phyloP scores from a whole-genome alignment of 495 filamentous ascomycete species.

The Penicillium ochrochloron region DNA sequence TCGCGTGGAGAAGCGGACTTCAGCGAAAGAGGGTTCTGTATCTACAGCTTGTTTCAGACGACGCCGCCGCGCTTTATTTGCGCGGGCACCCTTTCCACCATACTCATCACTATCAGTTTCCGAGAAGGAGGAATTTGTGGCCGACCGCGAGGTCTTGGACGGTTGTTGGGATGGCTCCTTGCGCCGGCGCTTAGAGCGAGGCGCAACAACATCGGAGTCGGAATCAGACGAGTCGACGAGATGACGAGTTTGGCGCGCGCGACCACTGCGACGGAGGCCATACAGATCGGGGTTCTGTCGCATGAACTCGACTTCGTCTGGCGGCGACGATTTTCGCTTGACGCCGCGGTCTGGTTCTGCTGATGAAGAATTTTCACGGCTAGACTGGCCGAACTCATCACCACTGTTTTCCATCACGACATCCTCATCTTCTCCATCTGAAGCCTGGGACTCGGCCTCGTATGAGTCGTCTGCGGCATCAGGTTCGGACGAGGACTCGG shows the following conservation, averaged over 20 bases:
- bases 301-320: constrained; percentile 83
- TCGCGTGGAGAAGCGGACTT: constrained; percentile 89
- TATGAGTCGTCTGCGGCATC: constrained; percentile 66
- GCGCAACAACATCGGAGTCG: constrained; percentile 50
- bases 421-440: constrained; percentile 73
- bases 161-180: constrained; percentile 43
- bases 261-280: constrained; percentile 85
- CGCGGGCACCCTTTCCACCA: constrained; percentile 59
- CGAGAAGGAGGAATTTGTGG: constrained; percentile 47
- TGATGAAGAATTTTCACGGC: constrained; percentile 67
- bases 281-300: constrained; percentile 94
- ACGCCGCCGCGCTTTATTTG: constrained; percentile 73
- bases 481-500: constrained; percentile 59
- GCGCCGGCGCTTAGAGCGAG: constrained; percentile 48
- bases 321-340: constrained; percentile 75
- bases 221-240: constrained; percentile 79
- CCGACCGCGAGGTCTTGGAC: constrained; percentile 53
- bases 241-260: constrained; percentile 55
- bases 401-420: constrained; percentile 71
- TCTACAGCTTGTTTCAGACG: constrained; percentile 64
- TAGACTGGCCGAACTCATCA: constrained; percentile 53
- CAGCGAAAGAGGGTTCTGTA: constrained; percentile 63
- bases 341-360: constrained; percentile 62
- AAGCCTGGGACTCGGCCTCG: constrained; percentile 42
- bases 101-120: constrained; percentile 67